A percentile compares a stretch with the other conserved stretches of the same genome.
These are phyloP conservation scores for Biscogniauxia marginata DNA, from an alignment of 2,329 filamentous ascomycete genomes.

Conservation along the genomic window DNA sequence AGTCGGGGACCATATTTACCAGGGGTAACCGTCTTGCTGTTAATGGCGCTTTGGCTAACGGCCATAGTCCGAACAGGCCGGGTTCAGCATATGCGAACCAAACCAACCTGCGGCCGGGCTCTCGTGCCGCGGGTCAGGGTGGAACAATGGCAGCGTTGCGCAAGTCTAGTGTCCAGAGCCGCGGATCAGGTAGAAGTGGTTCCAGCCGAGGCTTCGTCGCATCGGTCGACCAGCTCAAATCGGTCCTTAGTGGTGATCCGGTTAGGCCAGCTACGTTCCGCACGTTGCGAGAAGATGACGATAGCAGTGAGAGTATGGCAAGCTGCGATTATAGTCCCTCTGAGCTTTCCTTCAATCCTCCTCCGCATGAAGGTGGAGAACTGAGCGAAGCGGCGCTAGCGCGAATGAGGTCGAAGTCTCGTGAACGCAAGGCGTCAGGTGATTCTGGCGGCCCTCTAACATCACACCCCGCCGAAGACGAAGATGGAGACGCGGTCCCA, in stretches of 20 bases:
- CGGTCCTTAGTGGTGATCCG: slow-evolving; percentile 55
- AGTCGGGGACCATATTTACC: slow-evolving; percentile 58
- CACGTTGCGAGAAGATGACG: slow-evolving; percentile 41
- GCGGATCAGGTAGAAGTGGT: slow-evolving; percentile 42
- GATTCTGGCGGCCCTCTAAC: slow-evolving; percentile 29
- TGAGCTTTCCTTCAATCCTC: slow-evolving; percentile 61
- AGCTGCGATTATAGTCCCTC: slow-evolving; percentile 69
- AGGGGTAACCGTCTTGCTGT: slow-evolving; percentile 58
- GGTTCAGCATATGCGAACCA: slow-evolving; percentile 50
- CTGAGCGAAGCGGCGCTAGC: slow-evolving; percentile 22
- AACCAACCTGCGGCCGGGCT: slow-evolving; percentile 49
- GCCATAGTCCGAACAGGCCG: slow-evolving; percentile 38
- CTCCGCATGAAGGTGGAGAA: slow-evolving; percentile 33
- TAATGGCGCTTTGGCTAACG: slow-evolving; percentile 45
- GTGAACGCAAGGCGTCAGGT: slow-evolving; percentile 28
- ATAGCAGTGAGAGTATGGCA: slow-evolving; percentile 66
- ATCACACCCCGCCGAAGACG: slow-evolving; percentile 30
- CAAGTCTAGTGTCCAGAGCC: slow-evolving; percentile 55
- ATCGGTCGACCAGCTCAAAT: slow-evolving; percentile 64
- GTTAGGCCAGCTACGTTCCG: slow-evolving; percentile 39
- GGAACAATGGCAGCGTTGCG: slow-evolving; percentile 43
- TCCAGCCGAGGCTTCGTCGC: slow-evolving; percentile 52
- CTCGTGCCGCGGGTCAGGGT: slow-evolving; percentile 40
- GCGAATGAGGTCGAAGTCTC: slow-evolving; percentile 28
- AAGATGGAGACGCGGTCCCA: slow-evolving; percentile 44